These are phyloP conservation scores for Aspergillaceae sp. DNA, from an alignment of 2,329 filamentous ascomycete genomes.

Conservation along the genomic window DNA sequence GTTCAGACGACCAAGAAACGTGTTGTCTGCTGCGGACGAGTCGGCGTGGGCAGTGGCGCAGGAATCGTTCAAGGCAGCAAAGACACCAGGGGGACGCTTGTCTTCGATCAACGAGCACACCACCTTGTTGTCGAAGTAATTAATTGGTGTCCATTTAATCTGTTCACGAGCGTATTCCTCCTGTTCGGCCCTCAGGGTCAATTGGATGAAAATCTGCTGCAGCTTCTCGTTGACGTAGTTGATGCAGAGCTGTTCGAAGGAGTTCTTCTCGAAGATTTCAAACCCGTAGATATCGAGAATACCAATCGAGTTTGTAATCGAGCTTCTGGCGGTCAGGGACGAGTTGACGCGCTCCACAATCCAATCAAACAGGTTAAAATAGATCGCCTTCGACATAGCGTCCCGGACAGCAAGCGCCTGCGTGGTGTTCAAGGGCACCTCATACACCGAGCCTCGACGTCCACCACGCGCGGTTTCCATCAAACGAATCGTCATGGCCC, in stretches of 20 bases:
- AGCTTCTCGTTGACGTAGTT: conserved; percentile 99
- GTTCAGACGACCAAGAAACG: conserved; percentile 88
- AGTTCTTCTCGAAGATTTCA: conserved; percentile 98
- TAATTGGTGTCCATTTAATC: conserved; percentile 98
- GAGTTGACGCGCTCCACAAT: conserved; percentile 88
- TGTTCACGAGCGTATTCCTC: conserved; percentile 94
- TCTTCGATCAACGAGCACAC: conserved; percentile 97
- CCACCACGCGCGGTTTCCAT: conserved; percentile 63
- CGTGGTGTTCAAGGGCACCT: conserved; percentile 72
- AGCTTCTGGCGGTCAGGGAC: conserved; percentile 69
- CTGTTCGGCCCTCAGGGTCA: conserved; percentile 93
- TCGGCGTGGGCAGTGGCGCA: conserved; percentile 98
- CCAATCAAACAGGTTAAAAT: conserved; percentile 97
- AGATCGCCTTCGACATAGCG: conserved; percentile 89
- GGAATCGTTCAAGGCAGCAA: conserved; percentile 93
- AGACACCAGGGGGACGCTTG: conserved; percentile 78
- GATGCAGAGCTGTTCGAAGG: conserved; percentile 97
- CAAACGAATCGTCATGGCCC: conserved; percentile 81
- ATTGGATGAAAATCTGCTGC: conserved; percentile 97
- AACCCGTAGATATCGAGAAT: conserved; percentile 99
- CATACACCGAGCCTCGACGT: conserved; percentile 58
- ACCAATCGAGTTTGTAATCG: conserved; percentile 75
- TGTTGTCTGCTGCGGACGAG: conserved; percentile 85
- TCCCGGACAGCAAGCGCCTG: conserved; percentile 84
- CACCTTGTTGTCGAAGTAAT: conserved; percentile 99